Evolutionary conservation across 805 yeast genomes (phyloP), one percentile per base, ranked within the genome.

Genomic region (Candida caryicola): DNA sequence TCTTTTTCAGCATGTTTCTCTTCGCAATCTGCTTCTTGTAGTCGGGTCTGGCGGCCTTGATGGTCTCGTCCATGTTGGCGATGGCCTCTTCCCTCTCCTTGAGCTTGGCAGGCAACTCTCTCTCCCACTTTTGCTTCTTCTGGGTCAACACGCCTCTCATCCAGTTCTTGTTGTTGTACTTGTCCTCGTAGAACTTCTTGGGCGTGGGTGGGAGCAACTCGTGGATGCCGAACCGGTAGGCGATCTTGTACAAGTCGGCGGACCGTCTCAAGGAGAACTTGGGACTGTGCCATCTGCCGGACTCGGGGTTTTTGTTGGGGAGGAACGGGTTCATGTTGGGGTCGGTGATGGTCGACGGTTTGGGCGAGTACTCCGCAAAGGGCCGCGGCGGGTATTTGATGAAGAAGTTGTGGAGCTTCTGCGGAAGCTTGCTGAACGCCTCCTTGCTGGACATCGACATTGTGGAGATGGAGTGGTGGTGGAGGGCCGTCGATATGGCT

Each of bases 341-440:
- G 34, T 88, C 90, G 34, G 64, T 66, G 16, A 85, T 80, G 19
- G 77, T 65, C 2, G 85, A 76, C 36, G 95, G 84, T 45, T 71
- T 73, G 2, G 71, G 63, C 4, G 86, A 69, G 59, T 88, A 90
- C 48, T 73, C 58, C 14, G 75, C 74, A 62, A 78, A 79, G n/a
- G 89, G 91, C 16, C 82, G 66, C 6, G 96, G 96, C 23, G 97
- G 97, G 55, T 79, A 86, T 59, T 78, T 82, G 34, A 77, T 71
- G 66, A 90, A 89, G 62, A 89, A 90, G 47, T 66, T 75, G 57
- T 79, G 83, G 23, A 89, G 72, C 55, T 74, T 76, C 35, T 61
- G 67, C 14, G 96, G 97, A 29, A 89, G 77, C 60, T 76, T 71
- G 19, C 68, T 57, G 49, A 81, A 84, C 26, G 74, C 74, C 46